Conservation (phyloP, 169 alveolate species). For the Eimeria sp. region DNA sequence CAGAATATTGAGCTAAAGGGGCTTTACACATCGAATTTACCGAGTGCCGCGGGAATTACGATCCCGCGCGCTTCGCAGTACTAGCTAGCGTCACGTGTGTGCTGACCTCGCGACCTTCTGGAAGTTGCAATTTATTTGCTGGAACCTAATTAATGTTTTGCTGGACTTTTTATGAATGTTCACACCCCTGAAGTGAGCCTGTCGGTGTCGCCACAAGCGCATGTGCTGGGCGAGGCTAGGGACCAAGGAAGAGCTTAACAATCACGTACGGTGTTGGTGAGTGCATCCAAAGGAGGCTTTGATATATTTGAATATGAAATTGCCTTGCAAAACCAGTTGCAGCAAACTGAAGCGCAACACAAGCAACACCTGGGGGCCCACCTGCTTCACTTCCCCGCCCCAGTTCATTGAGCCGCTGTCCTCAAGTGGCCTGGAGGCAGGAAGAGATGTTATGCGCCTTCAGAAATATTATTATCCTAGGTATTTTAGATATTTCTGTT, state of each 20-base stretch:
- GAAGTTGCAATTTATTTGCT: neutral
- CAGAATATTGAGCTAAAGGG: neutral
- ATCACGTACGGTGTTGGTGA: neutral
- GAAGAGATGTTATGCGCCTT: too few relatives aligned
- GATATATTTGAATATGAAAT: too few relatives aligned
- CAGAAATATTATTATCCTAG: too few relatives aligned
- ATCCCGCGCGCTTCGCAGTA: neutral
- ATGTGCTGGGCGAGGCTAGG: neutral
- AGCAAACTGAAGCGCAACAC: too few relatives aligned
- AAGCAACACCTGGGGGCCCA: too few relatives aligned
- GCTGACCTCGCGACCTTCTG: neutral
- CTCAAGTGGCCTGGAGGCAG: too few relatives aligned
- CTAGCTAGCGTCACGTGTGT: neutral
- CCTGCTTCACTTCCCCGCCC: too few relatives aligned
- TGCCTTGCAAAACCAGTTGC: too few relatives aligned
- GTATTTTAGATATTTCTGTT: neutral
- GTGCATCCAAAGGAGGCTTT: neutral
- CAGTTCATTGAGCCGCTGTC: too few relatives aligned
- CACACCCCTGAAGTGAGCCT: neutral
- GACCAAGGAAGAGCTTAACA: neutral
- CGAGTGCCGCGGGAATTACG: neutral
- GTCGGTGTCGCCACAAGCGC: neutral
- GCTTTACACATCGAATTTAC: neutral
- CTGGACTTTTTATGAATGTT: neutral
- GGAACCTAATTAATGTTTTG: neutral